Base-by-base conservation (phyloP, 2,329 filamentous ascomycete species). In the Fusarium musae region DNA sequence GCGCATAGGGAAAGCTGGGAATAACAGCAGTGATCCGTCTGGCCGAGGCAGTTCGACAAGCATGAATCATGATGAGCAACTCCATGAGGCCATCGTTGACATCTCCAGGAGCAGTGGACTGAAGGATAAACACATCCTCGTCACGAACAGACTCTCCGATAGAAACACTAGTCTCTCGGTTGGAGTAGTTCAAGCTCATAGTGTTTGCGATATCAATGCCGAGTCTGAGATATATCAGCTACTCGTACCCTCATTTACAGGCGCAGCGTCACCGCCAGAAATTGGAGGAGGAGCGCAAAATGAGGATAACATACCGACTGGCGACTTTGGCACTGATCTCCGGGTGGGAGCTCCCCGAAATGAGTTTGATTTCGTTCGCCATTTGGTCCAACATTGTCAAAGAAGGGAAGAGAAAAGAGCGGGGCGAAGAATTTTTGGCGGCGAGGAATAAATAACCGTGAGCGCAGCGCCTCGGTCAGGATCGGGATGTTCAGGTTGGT, bases 41-140 rank as follows among this genome's bases (percentile, higher is more conserved):
- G 17, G 96, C 96, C 49, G 84, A 86, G 40, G 87, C 87, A 37
- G 86, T 88, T 47, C 86, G 85, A 87, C 96, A 98, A 73, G 96
- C 96, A 81, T 97, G 97, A 83, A 98, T 97, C 92, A 98, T 97
- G 84, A 98, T 98, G 75, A 98, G 89, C 42, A 98, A 90, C 84
- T 99, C 96, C 96, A 99, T 98, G 68, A 99, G 89, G 56, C 95
- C 95, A 82, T 98, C 96, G 84, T 99, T 99, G 85, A 98, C 97
- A 81, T 98, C 95, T 81, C 96, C 95, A 4, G 96, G 96, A 44
- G 93, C 92, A 53, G 96, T 97, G 30, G 96, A 97, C 84, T 98
- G 96, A 69, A 98, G 88, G 78, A 98, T 97, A 86, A 98, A 98
- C 80, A 98, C 95, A 90, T 98, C 96, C 88, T 98, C 96, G 82